Conservation (phyloP, 805 yeast species). For the Wickerhamomyces ciferrii region DNA sequence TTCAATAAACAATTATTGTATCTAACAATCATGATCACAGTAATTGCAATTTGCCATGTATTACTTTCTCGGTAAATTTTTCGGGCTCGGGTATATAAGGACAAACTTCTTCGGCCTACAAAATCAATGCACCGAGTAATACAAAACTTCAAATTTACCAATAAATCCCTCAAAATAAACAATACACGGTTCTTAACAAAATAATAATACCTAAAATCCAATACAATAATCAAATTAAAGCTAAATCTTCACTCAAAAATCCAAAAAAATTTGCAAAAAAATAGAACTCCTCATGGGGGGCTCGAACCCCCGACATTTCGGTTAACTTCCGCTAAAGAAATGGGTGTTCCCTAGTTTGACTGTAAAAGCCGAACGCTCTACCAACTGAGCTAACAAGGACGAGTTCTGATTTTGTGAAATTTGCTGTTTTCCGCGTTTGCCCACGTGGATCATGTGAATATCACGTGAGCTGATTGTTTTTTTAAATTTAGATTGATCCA, state of each 20-base stretch:
- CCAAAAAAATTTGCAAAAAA: neutral
- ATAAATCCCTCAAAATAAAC: too few relatives aligned
- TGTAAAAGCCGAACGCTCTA: conserved; percentile 15
- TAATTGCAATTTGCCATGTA: too few relatives aligned
- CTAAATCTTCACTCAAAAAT: neutral
- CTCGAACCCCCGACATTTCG: conserved; percentile 17
- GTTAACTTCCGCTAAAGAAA: conserved; percentile 12
- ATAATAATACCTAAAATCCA: too few relatives aligned
- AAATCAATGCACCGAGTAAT: too few relatives aligned
- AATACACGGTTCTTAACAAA: too few relatives aligned
- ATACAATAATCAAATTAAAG: neutral
- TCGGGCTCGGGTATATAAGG: too few relatives aligned
- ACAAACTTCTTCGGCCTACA: too few relatives aligned
- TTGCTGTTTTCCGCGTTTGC: neutral
- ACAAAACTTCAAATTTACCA: too few relatives aligned
- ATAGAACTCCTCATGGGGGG: conserved; percentile 16
- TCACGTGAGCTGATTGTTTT: neutral
- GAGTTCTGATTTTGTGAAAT: conserved; percentile 6
- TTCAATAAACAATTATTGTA: too few relatives aligned
- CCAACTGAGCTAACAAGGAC: conserved; percentile 17
- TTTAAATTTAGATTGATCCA: too few relatives aligned
- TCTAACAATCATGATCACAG: too few relatives aligned
- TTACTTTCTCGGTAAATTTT: too few relatives aligned
- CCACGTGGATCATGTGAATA: neutral
- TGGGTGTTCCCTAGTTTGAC: conserved; percentile 6